Evolutionary conservation across 495 filamentous ascomycete species (phyloP), one percentile per base, ranked within the genome.

Genomic region (Penicillium psychrofluorescens): DNA sequence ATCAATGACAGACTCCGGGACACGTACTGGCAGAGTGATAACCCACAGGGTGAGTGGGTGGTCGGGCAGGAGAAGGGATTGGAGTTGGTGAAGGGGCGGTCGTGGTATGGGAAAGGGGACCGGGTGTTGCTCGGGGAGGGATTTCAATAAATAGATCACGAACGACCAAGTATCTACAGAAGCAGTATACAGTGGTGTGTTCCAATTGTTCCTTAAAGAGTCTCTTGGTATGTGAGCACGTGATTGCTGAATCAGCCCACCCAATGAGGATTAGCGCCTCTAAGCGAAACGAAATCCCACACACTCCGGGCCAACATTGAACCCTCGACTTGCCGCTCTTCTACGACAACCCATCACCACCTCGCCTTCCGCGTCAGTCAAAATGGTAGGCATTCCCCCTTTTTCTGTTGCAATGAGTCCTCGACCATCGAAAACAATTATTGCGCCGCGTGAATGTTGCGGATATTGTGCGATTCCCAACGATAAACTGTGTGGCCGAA

Each of bases 21-120:
- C 4, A 72, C 83, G 55, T 82, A 83, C 46, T 89, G 90, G 84
- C 22, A 22, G 22, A 22, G 4, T 22, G 22, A 22, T 2, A 2
- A 22, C 16, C 65, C 78, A 53, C 50, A 66, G 49, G 54, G 76
- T 42, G 67, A 76, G 41, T 95, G 88, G 88, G 68, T 83, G 40
- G 76, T 92, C 15, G 88, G 88, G 1, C 77, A 90, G 50, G 86
- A 88, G 58, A 77, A 68, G 48, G 88, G 88, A 1, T 58, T 94
- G 34, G 83, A 86, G 49, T 76, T 78, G 47, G 74, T 81, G 31
- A 74, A 70, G 41, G 90, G 90, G 0, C 67, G 68, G 14, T 68
- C 90, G 12, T 95, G 88, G 87, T 95, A 94, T 67, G 90, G 90
- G 16, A 85, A 80, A 16, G 87, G 88, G 1, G 70, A 80, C 36